Percentiles rank a stretch among this genome's conserved stretches.
phyloP scores from a whole-genome alignment of 1,284 basidiomycete species.

The Fomitiporia mediterranea region DNA sequence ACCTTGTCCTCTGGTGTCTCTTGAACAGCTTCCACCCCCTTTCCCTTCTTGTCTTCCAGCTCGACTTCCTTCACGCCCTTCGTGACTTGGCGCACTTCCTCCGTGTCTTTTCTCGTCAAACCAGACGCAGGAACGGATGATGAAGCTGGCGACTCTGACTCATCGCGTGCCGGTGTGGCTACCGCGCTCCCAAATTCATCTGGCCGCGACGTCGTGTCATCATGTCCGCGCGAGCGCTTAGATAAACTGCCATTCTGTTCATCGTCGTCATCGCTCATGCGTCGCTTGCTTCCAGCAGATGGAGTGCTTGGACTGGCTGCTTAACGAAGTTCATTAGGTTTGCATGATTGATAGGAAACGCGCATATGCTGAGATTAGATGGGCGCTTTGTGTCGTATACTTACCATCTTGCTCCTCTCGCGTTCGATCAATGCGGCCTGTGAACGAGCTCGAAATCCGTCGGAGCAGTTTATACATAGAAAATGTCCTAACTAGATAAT shows the following conservation, averaged over 20 bases:
- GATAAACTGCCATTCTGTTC: slow-evolving; percentile 34
- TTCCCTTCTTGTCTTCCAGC: slow-evolving; percentile 40
- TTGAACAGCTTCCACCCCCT: neutral
- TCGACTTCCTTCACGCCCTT: slow-evolving; percentile 65
- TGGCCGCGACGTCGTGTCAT: slow-evolving; percentile 23
- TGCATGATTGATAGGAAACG: slow-evolving; percentile 23
- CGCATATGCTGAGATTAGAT: slow-evolving; percentile 11
- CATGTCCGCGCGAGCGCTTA: slow-evolving; percentile 39
- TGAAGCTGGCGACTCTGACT: slow-evolving; percentile 1
- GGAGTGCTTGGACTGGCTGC: slow-evolving; percentile 74
- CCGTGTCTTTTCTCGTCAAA: slow-evolving; percentile 31
- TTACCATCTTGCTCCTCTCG: slow-evolving; percentile 72
- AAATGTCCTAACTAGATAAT: no score
- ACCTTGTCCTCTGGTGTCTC: neutral
- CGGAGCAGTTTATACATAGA: slow-evolving; percentile 68
- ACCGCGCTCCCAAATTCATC: slow-evolving; percentile 22
- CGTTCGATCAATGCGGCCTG: slow-evolving; percentile 63
- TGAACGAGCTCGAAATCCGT: slow-evolving; percentile 64
- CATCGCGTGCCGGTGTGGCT: slow-evolving; percentile 22
- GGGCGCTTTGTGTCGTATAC: slow-evolving; percentile 42
- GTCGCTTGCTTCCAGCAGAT: slow-evolving; percentile 59
- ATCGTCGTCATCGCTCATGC: slow-evolving; percentile 46
- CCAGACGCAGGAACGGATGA: slow-evolving; percentile 20
- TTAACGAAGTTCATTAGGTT: slow-evolving; percentile 29
- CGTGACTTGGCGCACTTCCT: slow-evolving; percentile 62